Percentiles rank a stretch among this genome's conserved stretches.
Evolutionary conservation across 176 grass and related monocot species (phyloP).

Genomic region (Eragrostis nindensis): DNA sequence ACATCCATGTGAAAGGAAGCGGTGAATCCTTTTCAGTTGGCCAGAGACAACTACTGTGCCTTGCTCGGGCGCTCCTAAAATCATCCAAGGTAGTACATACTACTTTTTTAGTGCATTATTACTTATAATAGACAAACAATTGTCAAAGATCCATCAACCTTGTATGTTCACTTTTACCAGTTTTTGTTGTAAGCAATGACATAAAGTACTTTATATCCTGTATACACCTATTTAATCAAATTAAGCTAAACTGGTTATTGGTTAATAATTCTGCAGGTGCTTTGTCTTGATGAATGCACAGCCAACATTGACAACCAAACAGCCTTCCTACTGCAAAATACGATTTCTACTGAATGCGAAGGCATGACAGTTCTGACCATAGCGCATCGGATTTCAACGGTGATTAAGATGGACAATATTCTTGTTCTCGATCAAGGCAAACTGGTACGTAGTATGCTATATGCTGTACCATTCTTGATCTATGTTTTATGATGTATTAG

Average conservation of each 20-base stretch:
- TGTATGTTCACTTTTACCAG: not conserved
- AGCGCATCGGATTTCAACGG: conserved; percentile 90
- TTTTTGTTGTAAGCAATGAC: conserved; percentile 9
- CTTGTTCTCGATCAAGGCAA: conserved; percentile 84
- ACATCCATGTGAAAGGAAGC: conserved; percentile 77
- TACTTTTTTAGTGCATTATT: not conserved
- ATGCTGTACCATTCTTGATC: conserved; percentile 5
- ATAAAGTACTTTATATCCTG: not conserved
- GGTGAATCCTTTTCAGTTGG: conserved; percentile 86
- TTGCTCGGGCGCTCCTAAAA: conserved; percentile 85
- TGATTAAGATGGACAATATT: conserved; percentile 81
- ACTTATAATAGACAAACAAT: not conserved
- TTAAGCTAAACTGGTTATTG: conserved; percentile 13
- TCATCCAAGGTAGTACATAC: conserved; percentile 82
- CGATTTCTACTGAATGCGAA: conserved; percentile 80
- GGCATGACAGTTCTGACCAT: conserved; percentile 85
- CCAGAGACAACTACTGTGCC: conserved; percentile 85
- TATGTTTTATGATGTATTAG: not conserved
- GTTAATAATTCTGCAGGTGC: conserved; percentile 52
- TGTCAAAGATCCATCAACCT: not conserved
- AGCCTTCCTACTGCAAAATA: conserved; percentile 69
- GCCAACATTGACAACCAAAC: conserved; percentile 82
- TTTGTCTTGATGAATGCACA: conserved; percentile 94
- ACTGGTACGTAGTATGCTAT: conserved; percentile 51
- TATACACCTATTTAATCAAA: not conserved